These are phyloP conservation scores for Wolfiporia cocos DNA, from an alignment of 1,284 basidiomycete species.

Conservation along the genomic window DNA sequence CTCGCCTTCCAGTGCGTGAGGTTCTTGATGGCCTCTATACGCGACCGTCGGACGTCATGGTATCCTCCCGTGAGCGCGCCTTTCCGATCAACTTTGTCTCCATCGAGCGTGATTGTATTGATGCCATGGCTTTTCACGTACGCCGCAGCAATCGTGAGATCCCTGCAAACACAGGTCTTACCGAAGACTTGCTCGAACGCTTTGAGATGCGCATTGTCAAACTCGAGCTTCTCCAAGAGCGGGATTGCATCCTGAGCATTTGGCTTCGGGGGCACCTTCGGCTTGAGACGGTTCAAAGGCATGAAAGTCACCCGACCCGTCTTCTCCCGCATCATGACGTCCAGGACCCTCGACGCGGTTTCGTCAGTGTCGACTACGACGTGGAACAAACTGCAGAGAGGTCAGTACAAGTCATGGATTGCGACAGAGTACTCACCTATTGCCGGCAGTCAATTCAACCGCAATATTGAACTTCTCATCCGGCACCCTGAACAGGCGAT, in stretches of 20 bases:
- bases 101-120: slow-evolving; percentile 96
- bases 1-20: slow-evolving; percentile 77
- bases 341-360: slow-evolving; percentile 84
- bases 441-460: slow-evolving; percentile 92
- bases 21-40: slow-evolving; percentile 82
- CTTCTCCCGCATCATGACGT: slow-evolving; percentile 89
- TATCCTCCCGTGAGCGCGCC: slow-evolving; percentile 95
- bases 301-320: slow-evolving; percentile 97
- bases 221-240: slow-evolving; percentile 80
- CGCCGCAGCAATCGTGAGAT: slow-evolving; percentile 87
- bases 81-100: slow-evolving; percentile 96
- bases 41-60: slow-evolving; percentile 86
- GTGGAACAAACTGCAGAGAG: slow-evolving; percentile 76
- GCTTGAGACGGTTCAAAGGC: slow-evolving; percentile 94
- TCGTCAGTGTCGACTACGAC: slow-evolving; percentile 96
- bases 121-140: slow-evolving; percentile 94
- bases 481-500: slow-evolving; percentile 88
- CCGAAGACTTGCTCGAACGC: slow-evolving; percentile 99
- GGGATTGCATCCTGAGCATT: slow-evolving; percentile 87
- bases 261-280: slow-evolving; percentile 62
- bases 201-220: slow-evolving; percentile 64
- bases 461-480: slow-evolving; percentile 91
- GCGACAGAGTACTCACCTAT: slow-evolving; percentile 56
- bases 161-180: slow-evolving; percentile 92
- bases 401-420: not conserved